Evolutionary conservation across 1,284 basidiomycete species (phyloP).

Genomic region (Ganoderma boninense): DNA sequence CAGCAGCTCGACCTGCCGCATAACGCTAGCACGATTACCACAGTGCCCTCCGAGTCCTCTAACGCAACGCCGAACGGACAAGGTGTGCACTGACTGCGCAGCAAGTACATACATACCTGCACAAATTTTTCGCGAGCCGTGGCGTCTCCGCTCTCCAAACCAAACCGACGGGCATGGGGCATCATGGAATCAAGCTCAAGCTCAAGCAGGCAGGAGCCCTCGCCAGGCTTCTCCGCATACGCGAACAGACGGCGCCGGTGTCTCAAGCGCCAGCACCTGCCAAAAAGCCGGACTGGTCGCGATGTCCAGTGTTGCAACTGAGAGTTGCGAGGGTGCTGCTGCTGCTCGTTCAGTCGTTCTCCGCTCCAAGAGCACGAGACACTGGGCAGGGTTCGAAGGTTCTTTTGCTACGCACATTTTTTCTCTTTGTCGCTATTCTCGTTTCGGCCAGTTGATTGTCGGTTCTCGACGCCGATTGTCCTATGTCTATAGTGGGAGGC

Average conservation of each 20-base stretch:
- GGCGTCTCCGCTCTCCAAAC: neutral
- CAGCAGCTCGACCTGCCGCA: neutral
- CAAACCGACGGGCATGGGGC: neutral
- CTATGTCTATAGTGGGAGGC: neutral
- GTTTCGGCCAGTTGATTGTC: neutral
- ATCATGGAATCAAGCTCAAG: conserved; percentile 4
- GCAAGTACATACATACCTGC: neutral
- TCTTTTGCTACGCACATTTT: neutral
- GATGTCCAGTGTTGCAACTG: neutral
- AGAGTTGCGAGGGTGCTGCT: no score
- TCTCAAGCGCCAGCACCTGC: neutral
- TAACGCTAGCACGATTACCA: neutral
- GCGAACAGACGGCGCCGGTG: neutral
- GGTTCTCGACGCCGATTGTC: neutral
- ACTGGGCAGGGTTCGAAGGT: neutral
- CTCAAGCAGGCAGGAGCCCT: conserved; percentile 10
- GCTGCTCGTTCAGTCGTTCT: neutral
- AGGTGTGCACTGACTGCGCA: neutral
- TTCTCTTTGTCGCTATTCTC: neutral
- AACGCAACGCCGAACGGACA: neutral
- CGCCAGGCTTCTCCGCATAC: conserved; percentile 3
- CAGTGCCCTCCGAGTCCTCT: neutral
- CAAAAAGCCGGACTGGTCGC: neutral
- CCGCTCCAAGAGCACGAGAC: neutral
- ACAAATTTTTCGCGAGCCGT: neutral